These are phyloP conservation scores for Nitzschia sp. DNA, from an alignment of 108 stramenopile genomes.

Conservation along the genomic window DNA sequence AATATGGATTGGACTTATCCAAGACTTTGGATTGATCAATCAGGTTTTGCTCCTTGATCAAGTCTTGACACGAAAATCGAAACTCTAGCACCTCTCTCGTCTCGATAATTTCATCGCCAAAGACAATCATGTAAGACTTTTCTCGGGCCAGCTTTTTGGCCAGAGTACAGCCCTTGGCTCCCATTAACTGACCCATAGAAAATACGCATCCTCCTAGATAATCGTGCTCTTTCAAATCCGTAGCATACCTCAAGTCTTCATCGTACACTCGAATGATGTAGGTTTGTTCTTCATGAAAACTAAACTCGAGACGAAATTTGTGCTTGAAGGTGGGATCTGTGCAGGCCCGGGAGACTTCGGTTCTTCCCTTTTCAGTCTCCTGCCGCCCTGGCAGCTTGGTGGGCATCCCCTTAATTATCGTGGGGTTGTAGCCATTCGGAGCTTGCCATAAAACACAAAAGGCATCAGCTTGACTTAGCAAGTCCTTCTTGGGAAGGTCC, in stretches of 20 bases:
- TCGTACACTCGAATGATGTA: constrained; percentile 56
- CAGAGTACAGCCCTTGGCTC: constrained; percentile 48
- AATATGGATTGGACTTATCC: constrained; percentile 49
- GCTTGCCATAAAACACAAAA: constrained; percentile 52
- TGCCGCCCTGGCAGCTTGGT: constrained; percentile 29
- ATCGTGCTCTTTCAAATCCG: constrained; percentile 55
- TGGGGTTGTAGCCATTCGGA: constrained; percentile 34
- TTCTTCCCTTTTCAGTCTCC: constrained; percentile 61
- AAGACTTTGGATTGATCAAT: constrained; percentile 44
- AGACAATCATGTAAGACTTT: constrained; percentile 39
- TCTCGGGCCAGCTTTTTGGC: constrained; percentile 37
- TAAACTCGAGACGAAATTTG: constrained; percentile 51
- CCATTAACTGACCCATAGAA: constrained; percentile 59
- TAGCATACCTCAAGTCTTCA: constrained; percentile 55
- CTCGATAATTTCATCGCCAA: constrained; percentile 44
- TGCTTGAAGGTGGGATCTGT: constrained; percentile 47
- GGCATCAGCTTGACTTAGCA: constrained; percentile 55
- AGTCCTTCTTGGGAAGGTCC: constrained; percentile 53
- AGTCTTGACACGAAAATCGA: constrained; percentile 47
- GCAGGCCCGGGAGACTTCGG: constrained; percentile 50
- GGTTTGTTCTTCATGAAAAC: constrained; percentile 58
- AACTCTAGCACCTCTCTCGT: constrained; percentile 53
- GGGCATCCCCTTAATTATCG: constrained; percentile 26
- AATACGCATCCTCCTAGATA: constrained; percentile 58
- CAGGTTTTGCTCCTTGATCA: constrained; percentile 39